Evolutionary conservation across 2,329 filamentous ascomycete species (phyloP).

Genomic region (Amylocarpus encephaloides): DNA sequence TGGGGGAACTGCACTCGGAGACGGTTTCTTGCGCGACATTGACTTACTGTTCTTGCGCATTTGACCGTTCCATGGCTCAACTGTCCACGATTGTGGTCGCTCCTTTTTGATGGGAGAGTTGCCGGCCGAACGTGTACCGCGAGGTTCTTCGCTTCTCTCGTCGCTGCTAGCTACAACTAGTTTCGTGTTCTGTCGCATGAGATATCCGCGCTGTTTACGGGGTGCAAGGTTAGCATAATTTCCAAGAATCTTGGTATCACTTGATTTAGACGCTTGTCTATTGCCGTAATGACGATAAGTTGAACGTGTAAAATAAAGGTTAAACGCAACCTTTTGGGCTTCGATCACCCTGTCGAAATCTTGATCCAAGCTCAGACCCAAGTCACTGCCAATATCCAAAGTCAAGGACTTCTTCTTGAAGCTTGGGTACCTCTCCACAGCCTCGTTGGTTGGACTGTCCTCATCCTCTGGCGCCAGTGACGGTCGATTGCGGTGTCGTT

Average conservation of each 20-base stretch:
- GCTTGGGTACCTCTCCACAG: slow-evolving; percentile 53
- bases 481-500: slow-evolving; percentile 51
- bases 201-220: slow-evolving; percentile 83
- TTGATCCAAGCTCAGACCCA: slow-evolving; percentile 79
- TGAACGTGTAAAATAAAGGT: slow-evolving; percentile 26
- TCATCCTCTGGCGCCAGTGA: slow-evolving; percentile 41
- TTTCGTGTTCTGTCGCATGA: slow-evolving; percentile 98
- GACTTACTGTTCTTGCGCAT: slow-evolving; percentile 55
- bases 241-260: slow-evolving; percentile 7
- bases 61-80: slow-evolving; percentile 93
- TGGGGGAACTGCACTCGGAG: slow-evolving; percentile 63
- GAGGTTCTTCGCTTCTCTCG: slow-evolving; percentile 55
- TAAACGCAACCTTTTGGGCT: slow-evolving; percentile 82
- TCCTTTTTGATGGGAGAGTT: slow-evolving; percentile 68
- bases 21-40: slow-evolving; percentile 35
- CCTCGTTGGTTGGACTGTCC: slow-evolving; percentile 25
- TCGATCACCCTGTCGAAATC: slow-evolving; percentile 96
- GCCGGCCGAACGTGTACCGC: slow-evolving; percentile 52
- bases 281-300: slow-evolving; percentile 15
- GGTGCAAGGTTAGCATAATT: slow-evolving; percentile 56
- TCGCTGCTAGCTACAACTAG: slow-evolving; percentile 80
- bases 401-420: slow-evolving; percentile 79
- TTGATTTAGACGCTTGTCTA: slow-evolving; percentile 42
- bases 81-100: slow-evolving; percentile 88
- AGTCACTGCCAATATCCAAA: slow-evolving; percentile 64